A percentile compares a stretch with the other conserved stretches of the same genome.
Conservation (phyloP, 2,329 filamentous ascomycete species). For the Rhynchosporium graminicola region DNA sequence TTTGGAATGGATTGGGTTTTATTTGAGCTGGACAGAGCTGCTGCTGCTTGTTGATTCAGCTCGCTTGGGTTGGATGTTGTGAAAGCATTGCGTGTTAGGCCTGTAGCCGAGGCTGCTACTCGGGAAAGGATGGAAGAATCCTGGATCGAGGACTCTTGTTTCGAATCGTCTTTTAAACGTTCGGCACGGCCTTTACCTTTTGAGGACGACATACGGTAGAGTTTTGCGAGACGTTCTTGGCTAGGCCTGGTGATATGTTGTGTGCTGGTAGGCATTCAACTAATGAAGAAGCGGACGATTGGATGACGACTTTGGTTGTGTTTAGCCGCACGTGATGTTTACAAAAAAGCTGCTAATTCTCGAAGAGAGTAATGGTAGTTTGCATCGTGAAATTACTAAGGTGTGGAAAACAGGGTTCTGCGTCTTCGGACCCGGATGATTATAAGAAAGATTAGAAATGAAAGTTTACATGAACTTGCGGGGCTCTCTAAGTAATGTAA, state of each 20-base stretch:
- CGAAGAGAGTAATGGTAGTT: background rate
- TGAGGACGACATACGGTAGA: constrained; percentile 22
- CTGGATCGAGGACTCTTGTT: background rate
- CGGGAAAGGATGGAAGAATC: constrained; percentile 31
- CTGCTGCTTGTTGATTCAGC: constrained; percentile 26
- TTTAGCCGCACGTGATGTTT: constrained; percentile 7
- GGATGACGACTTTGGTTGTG: background rate
- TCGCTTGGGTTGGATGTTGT: constrained; percentile 28
- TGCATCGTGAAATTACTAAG: background rate
- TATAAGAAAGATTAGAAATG: too few species aligned
- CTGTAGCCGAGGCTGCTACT: constrained; percentile 41
- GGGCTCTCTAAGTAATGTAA: too few species aligned
- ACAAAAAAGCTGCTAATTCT: background rate
- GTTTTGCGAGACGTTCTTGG: background rate
- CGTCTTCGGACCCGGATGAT: too few species aligned
- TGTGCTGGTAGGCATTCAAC: background rate
- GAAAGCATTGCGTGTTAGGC: constrained; percentile 42
- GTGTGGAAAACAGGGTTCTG: too few species aligned
- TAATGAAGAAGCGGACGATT: constrained; percentile 2
- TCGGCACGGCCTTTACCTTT: constrained; percentile 35
- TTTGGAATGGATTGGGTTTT: constrained; percentile 30
- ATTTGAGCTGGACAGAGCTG: constrained; percentile 33
- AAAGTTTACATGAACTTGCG: too few species aligned
- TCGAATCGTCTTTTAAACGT: constrained; percentile 7
- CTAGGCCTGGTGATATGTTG: background rate